Percentiles rank a stretch among this genome's conserved stretches.
These are phyloP conservation scores for Middelhovenomyces tepae DNA, from an alignment of 805 yeast species.

Conservation along the genomic window DNA sequence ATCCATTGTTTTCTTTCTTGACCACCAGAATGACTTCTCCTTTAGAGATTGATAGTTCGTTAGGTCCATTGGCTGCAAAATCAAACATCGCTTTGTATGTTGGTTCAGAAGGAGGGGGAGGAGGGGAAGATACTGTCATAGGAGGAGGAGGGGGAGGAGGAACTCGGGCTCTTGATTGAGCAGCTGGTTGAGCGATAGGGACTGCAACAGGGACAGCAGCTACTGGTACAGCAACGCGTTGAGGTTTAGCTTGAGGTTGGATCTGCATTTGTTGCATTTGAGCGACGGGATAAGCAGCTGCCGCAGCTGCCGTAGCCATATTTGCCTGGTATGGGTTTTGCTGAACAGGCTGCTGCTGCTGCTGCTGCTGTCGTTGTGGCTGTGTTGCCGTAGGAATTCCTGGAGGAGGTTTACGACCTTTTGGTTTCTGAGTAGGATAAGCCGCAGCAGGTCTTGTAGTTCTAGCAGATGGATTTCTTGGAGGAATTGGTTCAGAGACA, in stretches of 20 bases:
- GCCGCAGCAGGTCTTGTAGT: constrained; percentile 13
- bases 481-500: constrained; percentile 66
- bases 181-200: constrained; percentile 23
- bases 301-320: constrained; percentile 24
- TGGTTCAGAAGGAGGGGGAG: constrained; percentile 55
- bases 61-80: constrained; percentile 79
- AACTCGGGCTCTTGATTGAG: constrained; percentile 7
- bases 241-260: constrained; percentile 3
- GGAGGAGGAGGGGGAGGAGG: constrained; percentile 50
- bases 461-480: constrained; percentile 24
- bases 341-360: constrained; percentile 12
- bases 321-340: constrained; percentile 6
- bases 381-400: constrained; percentile 1
- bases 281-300: constrained; percentile 16
- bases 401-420: constrained; percentile 4
- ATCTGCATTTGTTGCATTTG: neutral
- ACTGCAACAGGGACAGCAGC: constrained; percentile 13
- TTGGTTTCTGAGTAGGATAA: too few relatives aligned
- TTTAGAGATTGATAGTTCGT: constrained; percentile 67
- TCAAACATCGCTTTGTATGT: constrained; percentile 81
- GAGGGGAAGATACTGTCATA: constrained; percentile 36
- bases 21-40: constrained; percentile 69
- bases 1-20: constrained; percentile 73
- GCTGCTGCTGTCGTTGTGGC: constrained; percentile 8
- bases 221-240: constrained; percentile 18